Conservation (phyloP, 1,284 basidiomycete genomes). For the Ustilago xerochloae region DNA sequence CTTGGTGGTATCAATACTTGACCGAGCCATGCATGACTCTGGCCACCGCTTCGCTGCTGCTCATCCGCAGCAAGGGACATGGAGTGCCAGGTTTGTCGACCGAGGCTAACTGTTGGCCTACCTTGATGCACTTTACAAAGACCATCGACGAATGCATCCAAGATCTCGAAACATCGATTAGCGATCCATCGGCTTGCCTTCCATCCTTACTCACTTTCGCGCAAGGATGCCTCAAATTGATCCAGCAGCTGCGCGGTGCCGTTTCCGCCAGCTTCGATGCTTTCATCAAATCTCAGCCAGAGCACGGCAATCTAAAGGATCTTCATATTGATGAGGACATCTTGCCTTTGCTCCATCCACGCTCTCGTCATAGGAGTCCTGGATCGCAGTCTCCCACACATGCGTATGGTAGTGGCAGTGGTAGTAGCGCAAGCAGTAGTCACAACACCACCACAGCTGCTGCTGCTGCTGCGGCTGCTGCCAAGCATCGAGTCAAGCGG, state of each 20-base stretch:
- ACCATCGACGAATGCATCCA: constrained; percentile 36
- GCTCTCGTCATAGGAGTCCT: constrained; percentile 22
- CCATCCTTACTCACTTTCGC: constrained; percentile 29
- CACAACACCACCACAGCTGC: too few species aligned
- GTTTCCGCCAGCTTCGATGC: constrained; percentile 38
- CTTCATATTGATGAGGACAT: constrained; percentile 30
- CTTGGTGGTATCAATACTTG: constrained; percentile 49
- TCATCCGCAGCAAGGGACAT: constrained; percentile 43
- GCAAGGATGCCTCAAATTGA: constrained; percentile 29
- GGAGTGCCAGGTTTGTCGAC: constrained; percentile 34
- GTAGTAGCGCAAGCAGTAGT: background rate
- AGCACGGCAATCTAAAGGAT: background rate
- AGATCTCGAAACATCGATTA: constrained; percentile 26
- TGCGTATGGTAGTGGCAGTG: background rate
- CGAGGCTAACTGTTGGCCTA: constrained; percentile 39
- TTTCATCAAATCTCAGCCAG: constrained; percentile 21
- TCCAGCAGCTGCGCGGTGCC: constrained; percentile 27
- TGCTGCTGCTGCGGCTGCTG: background rate
- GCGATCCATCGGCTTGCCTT: constrained; percentile 16
- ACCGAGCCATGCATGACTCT: constrained; percentile 54
- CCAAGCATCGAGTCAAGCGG: background rate
- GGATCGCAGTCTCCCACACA: background rate
- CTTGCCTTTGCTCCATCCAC: constrained; percentile 36
- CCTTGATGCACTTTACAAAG: constrained; percentile 31
- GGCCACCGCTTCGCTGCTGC: constrained; percentile 36